Conservation (phyloP, 495 filamentous ascomycete genomes). For the Halenospora varia region DNA sequence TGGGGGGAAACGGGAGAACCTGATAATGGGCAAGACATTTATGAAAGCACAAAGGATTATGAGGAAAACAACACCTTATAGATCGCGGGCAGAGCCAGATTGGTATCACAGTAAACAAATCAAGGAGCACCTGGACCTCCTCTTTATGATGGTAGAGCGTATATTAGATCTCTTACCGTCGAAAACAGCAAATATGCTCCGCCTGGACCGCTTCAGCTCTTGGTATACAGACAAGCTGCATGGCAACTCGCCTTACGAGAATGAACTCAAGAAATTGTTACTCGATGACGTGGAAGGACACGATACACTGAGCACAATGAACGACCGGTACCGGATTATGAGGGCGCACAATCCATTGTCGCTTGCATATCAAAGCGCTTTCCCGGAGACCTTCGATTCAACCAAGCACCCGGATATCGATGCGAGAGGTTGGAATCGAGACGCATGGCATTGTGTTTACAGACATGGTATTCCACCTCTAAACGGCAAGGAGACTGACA, state of each 20-base stretch:
- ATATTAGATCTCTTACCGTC: slow-evolving; percentile 18
- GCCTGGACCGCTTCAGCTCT: slow-evolving; percentile 19
- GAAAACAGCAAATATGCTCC: slow-evolving; percentile 20
- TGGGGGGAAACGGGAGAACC: slow-evolving; percentile 17
- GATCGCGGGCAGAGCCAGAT: slow-evolving; percentile 13
- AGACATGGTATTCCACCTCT: slow-evolving; percentile 14
- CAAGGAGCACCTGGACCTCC: slow-evolving; percentile 13
- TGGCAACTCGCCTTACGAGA: slow-evolving; percentile 17
- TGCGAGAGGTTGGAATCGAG: slow-evolving; percentile 19
- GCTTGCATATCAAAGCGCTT: slow-evolving; percentile 15
- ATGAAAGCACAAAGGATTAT: slow-evolving; percentile 16
- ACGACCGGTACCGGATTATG: slow-evolving; percentile 11
- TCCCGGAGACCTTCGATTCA: slow-evolving; percentile 8
- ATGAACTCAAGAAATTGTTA: slow-evolving; percentile 17
- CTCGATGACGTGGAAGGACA: slow-evolving; percentile 10
- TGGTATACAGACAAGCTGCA: slow-evolving; percentile 19
- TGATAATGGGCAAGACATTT: slow-evolving; percentile 16
- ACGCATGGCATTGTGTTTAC: slow-evolving; percentile 15
- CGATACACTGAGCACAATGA: slow-evolving; percentile 12
- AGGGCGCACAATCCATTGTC: slow-evolving; percentile 18
- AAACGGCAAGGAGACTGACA: slow-evolving; percentile 6
- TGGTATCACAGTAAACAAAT: slow-evolving; percentile 16
- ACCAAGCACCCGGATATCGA: slow-evolving; percentile 13
- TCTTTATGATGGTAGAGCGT: slow-evolving; percentile 20
- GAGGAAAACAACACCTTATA: slow-evolving; percentile 18